Evolutionary conservation across 768 basidiomycete species (phyloP).

Genomic region (Cystobasidium onofrii): DNA sequence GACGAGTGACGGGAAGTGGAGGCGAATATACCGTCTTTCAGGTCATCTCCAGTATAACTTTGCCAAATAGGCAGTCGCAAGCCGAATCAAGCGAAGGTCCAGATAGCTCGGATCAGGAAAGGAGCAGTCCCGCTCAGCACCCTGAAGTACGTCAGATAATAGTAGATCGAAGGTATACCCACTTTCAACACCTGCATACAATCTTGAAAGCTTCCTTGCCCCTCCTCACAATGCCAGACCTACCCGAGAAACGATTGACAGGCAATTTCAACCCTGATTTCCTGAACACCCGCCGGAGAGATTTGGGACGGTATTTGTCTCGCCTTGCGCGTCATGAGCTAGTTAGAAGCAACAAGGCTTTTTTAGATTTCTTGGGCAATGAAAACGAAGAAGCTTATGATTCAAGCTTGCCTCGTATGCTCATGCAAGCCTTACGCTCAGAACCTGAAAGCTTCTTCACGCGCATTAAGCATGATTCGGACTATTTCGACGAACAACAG

Average conservation of each 20-base stretch:
- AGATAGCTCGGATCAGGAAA: conserved; percentile 27
- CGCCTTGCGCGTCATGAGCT: conserved; percentile 67
- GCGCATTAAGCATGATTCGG: conserved; percentile 5
- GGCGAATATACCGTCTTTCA: conserved; percentile 14
- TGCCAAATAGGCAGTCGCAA: neutral
- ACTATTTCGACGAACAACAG: conserved; percentile 11
- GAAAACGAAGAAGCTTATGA: conserved; percentile 57
- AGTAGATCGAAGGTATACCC: conserved; percentile 73
- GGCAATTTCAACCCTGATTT: conserved; percentile 73
- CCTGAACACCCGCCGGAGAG: conserved; percentile 69
- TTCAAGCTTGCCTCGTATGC: neutral
- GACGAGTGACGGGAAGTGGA: neutral
- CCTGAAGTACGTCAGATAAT: conserved; percentile 52
- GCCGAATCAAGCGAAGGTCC: neutral
- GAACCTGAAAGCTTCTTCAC: conserved; percentile 18
- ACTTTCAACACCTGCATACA: conserved; percentile 70
- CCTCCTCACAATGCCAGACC: conserved; percentile 66
- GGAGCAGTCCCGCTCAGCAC: conserved; percentile 38
- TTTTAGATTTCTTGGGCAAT: conserved; percentile 69
- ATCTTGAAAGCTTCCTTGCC: conserved; percentile 62
- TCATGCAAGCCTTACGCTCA: neutral
- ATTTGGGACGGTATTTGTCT: conserved; percentile 68
- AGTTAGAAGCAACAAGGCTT: conserved; percentile 65
- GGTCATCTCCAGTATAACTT: neutral
- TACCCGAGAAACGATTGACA: conserved; percentile 77